Base-by-base conservation (phyloP, 352 stramenopile species). In the Phytophthora pini region DNA sequence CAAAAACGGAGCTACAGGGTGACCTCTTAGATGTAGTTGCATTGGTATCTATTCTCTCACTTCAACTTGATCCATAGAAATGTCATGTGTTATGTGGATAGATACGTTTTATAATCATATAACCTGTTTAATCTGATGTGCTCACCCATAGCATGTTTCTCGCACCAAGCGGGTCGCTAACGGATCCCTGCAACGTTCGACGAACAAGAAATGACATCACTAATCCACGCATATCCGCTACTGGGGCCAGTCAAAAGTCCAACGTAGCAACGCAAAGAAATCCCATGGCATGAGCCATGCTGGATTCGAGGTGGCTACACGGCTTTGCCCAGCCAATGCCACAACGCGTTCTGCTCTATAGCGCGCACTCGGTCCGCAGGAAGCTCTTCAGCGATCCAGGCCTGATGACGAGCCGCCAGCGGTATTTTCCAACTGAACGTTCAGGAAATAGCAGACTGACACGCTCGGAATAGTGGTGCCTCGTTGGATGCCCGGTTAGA, bases 111-210 rank as follows among this genome's bases (percentile, higher is more conserved):
- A 41, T 48, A 31, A 47, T 4, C 0, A 0, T 1, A 69, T 69
- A 64, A 17, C 61, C 44, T 15, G 24, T 10, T 39, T 10, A 69
- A 69, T 2, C 26, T 4, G 34, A 26, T 12, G 17, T 2, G 1
- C 40, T 5, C 38, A 52, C n/a, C 29, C 29, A 46, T 29, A 57
- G 13, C 38, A 24, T 40, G n/a, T 36, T 46, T 56, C 20, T 50
- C 41, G 15, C 12, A n/a, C 26, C 36, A 56, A 26, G 56, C 56
- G 56, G 56, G 51, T 50, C 46, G 39, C n/a, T 55, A 62, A 56
- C 60, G 61, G 55, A 65, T 64, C 55, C 61, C 46, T 47, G 57
- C 51, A 66, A 60, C 58, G 58, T 72, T 72, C 65, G 36, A 36
- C 45, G 65, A 72, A 68, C 50, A 24, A 17, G 51, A 38, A 7